Percentiles rank a stretch among this genome's conserved stretches.
phyloP scores from a whole-genome alignment of 352 stramenopile genomes.

The Globisporangium spinosum region DNA sequence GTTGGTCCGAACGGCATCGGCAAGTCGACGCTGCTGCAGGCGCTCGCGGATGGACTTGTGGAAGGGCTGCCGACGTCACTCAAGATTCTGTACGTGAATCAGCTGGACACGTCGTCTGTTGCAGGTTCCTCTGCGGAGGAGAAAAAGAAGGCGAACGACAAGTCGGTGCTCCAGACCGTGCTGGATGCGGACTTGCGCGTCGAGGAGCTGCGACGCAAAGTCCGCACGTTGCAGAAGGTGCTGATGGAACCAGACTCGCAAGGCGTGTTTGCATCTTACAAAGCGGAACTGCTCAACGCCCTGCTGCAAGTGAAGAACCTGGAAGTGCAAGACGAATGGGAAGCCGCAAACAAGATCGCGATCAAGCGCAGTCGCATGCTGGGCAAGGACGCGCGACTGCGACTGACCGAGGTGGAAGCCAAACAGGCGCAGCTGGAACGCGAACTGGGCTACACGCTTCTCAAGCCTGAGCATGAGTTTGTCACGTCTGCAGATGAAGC shows the following conservation, averaged over 20 bases:
- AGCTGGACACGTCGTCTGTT: conserved; percentile 47
- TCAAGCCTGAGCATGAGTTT: conserved; percentile 22
- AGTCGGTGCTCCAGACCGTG: conserved; percentile 43
- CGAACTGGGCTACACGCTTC: conserved; percentile 25
- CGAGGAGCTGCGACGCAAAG: conserved; percentile 33
- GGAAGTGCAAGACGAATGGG: conserved; percentile 30
- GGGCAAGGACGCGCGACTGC: conserved; percentile 44
- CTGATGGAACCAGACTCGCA: conserved; percentile 19
- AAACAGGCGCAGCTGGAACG: conserved; percentile 29
- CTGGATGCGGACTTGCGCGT: conserved; percentile 45
- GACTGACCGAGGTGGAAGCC: conserved; percentile 39
- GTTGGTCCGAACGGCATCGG: conserved; percentile 83
- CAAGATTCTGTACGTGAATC: conserved; percentile 59
- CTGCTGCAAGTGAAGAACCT: conserved; percentile 36
- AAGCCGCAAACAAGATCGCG: conserved; percentile 41
- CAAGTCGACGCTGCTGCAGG: conserved; percentile 92
- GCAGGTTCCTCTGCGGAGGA: conserved; percentile 11
- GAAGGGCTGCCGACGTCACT: conserved; percentile 43
- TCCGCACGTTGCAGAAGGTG: conserved; percentile 30
- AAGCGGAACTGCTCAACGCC: conserved; percentile 32
- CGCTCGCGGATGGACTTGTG: conserved; percentile 87
- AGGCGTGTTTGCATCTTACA: conserved; percentile 28
- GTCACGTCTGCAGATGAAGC: conserved; percentile 27
- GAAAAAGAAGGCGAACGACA: conserved; percentile 10
- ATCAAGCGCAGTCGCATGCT: conserved; percentile 54